Evolutionary conservation across 352 stramenopile species (phyloP).

Genomic region (Elongisporangium anandrum): DNA sequence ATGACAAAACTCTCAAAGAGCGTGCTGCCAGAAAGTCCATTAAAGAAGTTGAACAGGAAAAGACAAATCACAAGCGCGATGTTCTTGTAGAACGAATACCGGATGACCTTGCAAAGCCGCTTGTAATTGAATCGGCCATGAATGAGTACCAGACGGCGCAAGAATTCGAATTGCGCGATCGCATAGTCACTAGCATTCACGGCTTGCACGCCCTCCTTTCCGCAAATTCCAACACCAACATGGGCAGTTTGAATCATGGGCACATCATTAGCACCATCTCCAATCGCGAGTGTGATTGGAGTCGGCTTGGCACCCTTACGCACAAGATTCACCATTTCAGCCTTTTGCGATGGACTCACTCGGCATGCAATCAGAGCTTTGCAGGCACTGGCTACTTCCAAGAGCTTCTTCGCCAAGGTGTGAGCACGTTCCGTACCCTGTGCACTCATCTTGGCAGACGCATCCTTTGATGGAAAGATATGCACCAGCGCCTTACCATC

Average conservation of each 20-base stretch:
- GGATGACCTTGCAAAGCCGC: slow-evolving; percentile 91
- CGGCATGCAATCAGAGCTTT: slow-evolving; percentile 83
- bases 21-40: slow-evolving; percentile 84
- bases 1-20: slow-evolving; percentile 82
- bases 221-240: slow-evolving; percentile 96
- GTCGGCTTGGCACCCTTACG: slow-evolving; percentile 28
- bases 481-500: slow-evolving; percentile 65
- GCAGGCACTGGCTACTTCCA: slow-evolving; percentile 47
- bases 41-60: slow-evolving; percentile 92
- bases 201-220: slow-evolving; percentile 96
- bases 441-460: slow-evolving; percentile 27
- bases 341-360: slow-evolving; percentile 81
- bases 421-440: slow-evolving; percentile 21
- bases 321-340: slow-evolving; percentile 69
- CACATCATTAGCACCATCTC: slow-evolving; percentile 98
- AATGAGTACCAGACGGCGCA: slow-evolving; percentile 92
- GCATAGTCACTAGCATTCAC: slow-evolving; percentile 94
- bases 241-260: slow-evolving; percentile 98
- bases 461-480: slow-evolving; percentile 58
- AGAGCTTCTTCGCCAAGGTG: slow-evolving; percentile 35
- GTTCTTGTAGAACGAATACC: slow-evolving; percentile 99
- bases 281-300: slow-evolving; percentile 93
- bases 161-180: slow-evolving; percentile 95
- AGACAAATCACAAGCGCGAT: slow-evolving; percentile 92
- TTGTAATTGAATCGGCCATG: slow-evolving; percentile 98